Evolutionary conservation across 225 moss, liverwort and hornwort genomes (phyloP), one percentile per base, ranked within the genome.

Genomic region (Sphagnum tenellum): DNA sequence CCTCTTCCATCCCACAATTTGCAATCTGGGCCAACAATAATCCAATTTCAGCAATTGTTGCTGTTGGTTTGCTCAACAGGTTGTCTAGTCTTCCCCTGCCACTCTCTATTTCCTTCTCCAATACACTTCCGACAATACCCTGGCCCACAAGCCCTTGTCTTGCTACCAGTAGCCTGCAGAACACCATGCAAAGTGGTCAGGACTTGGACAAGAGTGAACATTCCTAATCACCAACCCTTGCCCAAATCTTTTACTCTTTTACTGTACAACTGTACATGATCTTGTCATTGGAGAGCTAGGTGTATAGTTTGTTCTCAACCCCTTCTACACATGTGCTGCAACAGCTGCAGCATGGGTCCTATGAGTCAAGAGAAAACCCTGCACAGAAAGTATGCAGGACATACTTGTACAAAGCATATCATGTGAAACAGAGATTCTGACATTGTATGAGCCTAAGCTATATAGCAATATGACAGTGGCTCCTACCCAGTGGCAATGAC

Each of bases 401-500:
- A 29, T 29, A 29, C 29, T 29, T 29, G 0, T 29, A 29, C 29
- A 29, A 29, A 29, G 29, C 29, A 29, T 29, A 29, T 29, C 29
- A 4, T 4, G 46, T 5, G 5, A 29, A 9, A 4, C 10, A 45
- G 4, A 1, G 10, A 47, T 7, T 50, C 10, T 53, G 8, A n/a
- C 14, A 45, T 4, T 8, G 56, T 3, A 62, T 49, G 8, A 65
- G 47, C 9, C 9, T 50, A 12, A 12, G 11, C 49, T 8, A 4
- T 46, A 55, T 3, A 57, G 48, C 44, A 3, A 52, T 29, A 29
- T 29, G 29, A 29, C 29, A 29, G 29, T 29, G 29, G 2, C 51
- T 64, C 82, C 74, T 56, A 88, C 90, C 93, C 98, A 56, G 98
- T 93, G 47, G 98, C 98, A 67, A 89, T 87, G 8, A 98, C 89